Evolutionary conservation across 2,329 filamentous ascomycete species (phyloP), one percentile per base, ranked within the genome.

Genomic region (Cladophialophora psammophila): DNA sequence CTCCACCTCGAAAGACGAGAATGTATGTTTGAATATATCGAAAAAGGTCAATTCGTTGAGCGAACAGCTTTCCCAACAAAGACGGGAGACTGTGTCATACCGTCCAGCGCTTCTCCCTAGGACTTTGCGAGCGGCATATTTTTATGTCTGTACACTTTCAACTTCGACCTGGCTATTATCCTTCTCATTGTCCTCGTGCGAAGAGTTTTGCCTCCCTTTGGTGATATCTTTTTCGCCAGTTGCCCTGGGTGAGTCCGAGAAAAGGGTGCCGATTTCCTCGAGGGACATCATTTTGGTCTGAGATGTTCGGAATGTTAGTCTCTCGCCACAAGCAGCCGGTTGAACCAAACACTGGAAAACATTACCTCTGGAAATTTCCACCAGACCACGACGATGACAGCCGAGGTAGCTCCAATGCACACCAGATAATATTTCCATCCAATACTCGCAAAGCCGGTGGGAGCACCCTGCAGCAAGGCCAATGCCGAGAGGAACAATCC

Each of bases 361-460:
- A 45, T 38, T 40, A 63, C 60, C 69, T 78, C 76, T 12, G 76
- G 68, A 20, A 68, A 58, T 32, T 52, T 38, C 35, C 56, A 60
- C 35, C 32, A 65, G 15, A 64, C 20, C 34, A 65, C 34, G 9
- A 65, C n/a, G 12, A 59, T 55, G n/a, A 58, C 40, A 9, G 57
- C 35, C 18, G 36, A 40, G 10, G 55, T 64, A 2, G 40, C 45
- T 12, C 42, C 18, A 40, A 59, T 65, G 70, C 54, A 73, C 2
- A 75, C 70, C 26, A 77, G 60, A 60, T 75, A 77, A 63, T 74
- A 77, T 12, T 69, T 73, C 74, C 74, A 76, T 5, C 73, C 73
- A 55, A 76, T 76, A 20, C 73, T 75, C 2, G 72, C 72, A 64
- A 77, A 76, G 2, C 75, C 76, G 5, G 71, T 78, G 0, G 80